Base-by-base conservation (phyloP, 495 filamentous ascomycete species). In the Patellaria atrata region DNA sequence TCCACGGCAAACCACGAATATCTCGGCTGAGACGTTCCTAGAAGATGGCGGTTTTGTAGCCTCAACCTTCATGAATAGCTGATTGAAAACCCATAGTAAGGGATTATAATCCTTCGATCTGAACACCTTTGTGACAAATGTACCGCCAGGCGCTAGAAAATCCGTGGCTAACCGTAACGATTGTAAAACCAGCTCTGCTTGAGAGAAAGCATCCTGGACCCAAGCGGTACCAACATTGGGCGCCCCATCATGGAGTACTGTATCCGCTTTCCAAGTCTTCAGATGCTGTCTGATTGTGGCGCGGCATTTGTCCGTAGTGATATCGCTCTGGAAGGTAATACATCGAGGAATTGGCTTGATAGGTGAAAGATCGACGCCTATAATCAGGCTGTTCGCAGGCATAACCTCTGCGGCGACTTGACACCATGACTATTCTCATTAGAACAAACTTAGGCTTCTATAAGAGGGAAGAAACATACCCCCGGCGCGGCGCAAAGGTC, bases 401-500 rank as follows among this genome's bases (percentile, higher is more conserved):
- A 94, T 94, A 25, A 74, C 79, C 67, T 94, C 86, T 49, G 84
- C 81, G 22, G 85, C 85, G 27, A 99, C 91, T 70, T 99, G 89
- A 72, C 80, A 91, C 89, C 89, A 99, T 60, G 85, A 94, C 71
- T 48, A 23, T 11, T 7, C 10, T 7, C 17, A 27, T 48, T 79
- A 43, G 19, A 13, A 13, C 5, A 11, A 16, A 15, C 9, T 14
- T 15, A 12, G 14, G 22, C 20, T 9, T 12, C 2, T 29, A 2
- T 16, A 17, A 38, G 26, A 11, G 27, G 22, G 25, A 30, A 29
- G 13, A 17, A 19, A 72, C 77, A 57, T 69, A 84, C 79, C 58
- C 89, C 89, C 23, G 89, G 89, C 13, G 89, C 89, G 39, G 89
- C 89, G 58, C 89, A 99, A 40, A 99, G 79, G 76, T 99, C 89